Evolutionary conservation across 805 yeast genomes (phyloP).

Genomic region (Pichia cabralensis): DNA sequence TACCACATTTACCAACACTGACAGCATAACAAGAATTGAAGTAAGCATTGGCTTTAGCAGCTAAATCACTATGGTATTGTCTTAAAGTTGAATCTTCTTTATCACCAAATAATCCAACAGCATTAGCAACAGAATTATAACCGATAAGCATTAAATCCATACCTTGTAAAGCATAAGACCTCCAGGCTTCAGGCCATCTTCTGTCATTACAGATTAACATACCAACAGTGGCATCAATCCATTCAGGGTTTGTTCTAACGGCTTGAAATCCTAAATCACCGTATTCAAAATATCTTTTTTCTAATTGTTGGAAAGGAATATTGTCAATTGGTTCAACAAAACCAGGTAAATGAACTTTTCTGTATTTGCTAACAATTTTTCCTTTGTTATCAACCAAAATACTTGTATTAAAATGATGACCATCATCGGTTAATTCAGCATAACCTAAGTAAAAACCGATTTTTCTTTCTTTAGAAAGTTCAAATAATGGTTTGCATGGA

Average conservation of each 20-base stretch:
- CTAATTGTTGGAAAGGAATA: slow-evolving; percentile 28
- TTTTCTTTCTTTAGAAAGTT: slow-evolving; percentile 20
- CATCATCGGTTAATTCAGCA: slow-evolving; percentile 31
- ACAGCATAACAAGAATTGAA: slow-evolving; percentile 27
- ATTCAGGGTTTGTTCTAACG: slow-evolving; percentile 22
- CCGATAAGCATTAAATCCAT: slow-evolving; percentile 30
- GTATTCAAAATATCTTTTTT: slow-evolving; percentile 29
- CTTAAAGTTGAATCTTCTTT: slow-evolving; percentile 24
- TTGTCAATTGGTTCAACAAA: slow-evolving; percentile 26
- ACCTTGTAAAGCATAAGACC: slow-evolving; percentile 30
- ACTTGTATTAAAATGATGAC: slow-evolving; percentile 28
- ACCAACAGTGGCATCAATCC: slow-evolving; percentile 27
- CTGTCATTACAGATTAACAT: slow-evolving; percentile 32
- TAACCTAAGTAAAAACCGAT: slow-evolving; percentile 29
- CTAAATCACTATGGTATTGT: slow-evolving; percentile 26
- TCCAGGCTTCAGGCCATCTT: slow-evolving; percentile 35
- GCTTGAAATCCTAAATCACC: slow-evolving; percentile 31
- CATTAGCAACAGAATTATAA: slow-evolving; percentile 29
- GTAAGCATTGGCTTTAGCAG: slow-evolving; percentile 27
- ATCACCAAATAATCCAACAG: slow-evolving; percentile 25
- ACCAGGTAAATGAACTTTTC: slow-evolving; percentile 32
- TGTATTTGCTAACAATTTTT: slow-evolving; percentile 23
- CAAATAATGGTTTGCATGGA: slow-evolving; percentile 27
- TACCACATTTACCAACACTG: slow-evolving; percentile 28
- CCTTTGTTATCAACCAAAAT: slow-evolving; percentile 27